A percentile compares a stretch with the other conserved stretches of the same genome.
phyloP scores from a whole-genome alignment of 2,329 filamentous ascomycete genomes.

The Colletotrichum viniferum region DNA sequence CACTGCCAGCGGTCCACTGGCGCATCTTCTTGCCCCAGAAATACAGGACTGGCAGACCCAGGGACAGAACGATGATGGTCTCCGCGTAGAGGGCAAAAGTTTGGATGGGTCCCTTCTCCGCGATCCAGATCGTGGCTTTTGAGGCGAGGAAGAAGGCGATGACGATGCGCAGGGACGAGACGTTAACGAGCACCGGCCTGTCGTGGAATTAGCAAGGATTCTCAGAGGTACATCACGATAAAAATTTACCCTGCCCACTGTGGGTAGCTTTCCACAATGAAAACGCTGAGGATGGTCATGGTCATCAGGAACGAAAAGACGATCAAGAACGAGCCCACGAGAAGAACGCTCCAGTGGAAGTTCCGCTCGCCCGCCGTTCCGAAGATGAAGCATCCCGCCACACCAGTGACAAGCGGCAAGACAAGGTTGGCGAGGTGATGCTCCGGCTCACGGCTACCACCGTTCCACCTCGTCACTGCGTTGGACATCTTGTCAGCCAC shows the following conservation, averaged over 20 bases:
- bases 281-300: slow-evolving; percentile 33
- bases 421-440: slow-evolving; percentile 34
- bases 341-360: slow-evolving; percentile 30
- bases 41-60: slow-evolving; percentile 33
- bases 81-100: slow-evolving; percentile 35
- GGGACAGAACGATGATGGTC: slow-evolving; percentile 31
- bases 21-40: slow-evolving; percentile 25
- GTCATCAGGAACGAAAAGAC: slow-evolving; percentile 31
- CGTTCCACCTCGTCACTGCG: slow-evolving; percentile 29
- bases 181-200: slow-evolving; percentile 36
- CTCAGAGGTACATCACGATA: accelerated
- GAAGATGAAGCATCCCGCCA: slow-evolving; percentile 35
- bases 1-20: slow-evolving; percentile 31
- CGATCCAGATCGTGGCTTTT: slow-evolving; percentile 30
- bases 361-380: slow-evolving; percentile 30
- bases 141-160: slow-evolving; percentile 33
- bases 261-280: slow-evolving; percentile 37
- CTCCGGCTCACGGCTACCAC: slow-evolving; percentile 34
- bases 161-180: slow-evolving; percentile 33
- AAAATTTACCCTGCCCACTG: slow-evolving; percentile 12
- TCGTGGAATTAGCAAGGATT: background rate
- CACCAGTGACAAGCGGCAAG: slow-evolving; percentile 30
- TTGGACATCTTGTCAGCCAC: slow-evolving; percentile 33
- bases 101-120: slow-evolving; percentile 27
- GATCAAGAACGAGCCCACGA: slow-evolving; percentile 31